phyloP scores from a whole-genome alignment of 108 stramenopile genomes.

The Aureococcus anophagefferens region DNA sequence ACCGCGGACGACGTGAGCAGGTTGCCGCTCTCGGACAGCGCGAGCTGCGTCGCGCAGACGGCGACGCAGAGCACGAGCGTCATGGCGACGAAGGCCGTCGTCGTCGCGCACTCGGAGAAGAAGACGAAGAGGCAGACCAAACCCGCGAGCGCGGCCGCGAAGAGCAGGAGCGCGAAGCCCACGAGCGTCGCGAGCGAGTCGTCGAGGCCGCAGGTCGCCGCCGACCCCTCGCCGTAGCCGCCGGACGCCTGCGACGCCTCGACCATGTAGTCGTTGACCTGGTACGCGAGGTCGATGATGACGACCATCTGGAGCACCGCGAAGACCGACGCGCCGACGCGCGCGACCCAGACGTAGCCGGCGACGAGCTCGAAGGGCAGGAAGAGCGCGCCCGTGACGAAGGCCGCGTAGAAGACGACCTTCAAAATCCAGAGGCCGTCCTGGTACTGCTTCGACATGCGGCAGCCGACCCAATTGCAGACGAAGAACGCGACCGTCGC shows the following conservation, averaged over 20 bases:
- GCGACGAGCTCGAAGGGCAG: background rate
- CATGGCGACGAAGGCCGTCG: constrained; percentile 66
- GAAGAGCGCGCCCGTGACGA: background rate
- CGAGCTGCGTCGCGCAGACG: constrained; percentile 51
- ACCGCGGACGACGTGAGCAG: constrained; percentile 69
- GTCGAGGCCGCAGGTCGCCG: constrained; percentile 39
- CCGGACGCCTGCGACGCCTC: constrained; percentile 50
- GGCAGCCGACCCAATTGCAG: background rate
- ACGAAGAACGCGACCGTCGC: background rate
- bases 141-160: constrained; percentile 48
- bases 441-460: background rate
- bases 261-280: constrained; percentile 78
- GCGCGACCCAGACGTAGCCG: constrained; percentile 54
- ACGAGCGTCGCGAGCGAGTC: constrained; percentile 59
- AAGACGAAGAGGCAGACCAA: constrained; percentile 63
- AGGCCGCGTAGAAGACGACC: background rate
- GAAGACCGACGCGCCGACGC: constrained; percentile 62
- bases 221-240: constrained; percentile 53
- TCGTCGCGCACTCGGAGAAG: constrained; percentile 64
- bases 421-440: background rate
- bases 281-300: constrained; percentile 70
- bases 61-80: constrained; percentile 57
- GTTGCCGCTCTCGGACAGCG: constrained; percentile 53
- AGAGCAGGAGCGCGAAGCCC: constrained; percentile 51
- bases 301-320: constrained; percentile 65